Evolutionary conservation across 2,329 filamentous ascomycete species (phyloP), one percentile per base, ranked within the genome.

Genomic region (Venturia aucupariae): DNA sequence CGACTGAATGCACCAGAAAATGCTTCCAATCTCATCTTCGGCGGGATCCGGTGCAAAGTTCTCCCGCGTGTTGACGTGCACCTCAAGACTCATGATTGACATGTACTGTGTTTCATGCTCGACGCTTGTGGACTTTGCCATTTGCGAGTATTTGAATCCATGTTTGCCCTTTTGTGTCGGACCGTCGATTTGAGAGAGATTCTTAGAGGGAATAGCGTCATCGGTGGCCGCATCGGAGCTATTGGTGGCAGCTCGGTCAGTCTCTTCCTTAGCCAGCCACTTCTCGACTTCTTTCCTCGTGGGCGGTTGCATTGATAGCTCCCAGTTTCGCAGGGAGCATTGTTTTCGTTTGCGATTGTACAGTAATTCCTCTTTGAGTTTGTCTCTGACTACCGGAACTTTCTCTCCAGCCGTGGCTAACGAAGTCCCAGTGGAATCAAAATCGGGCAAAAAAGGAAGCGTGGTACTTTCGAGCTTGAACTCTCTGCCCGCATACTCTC

Each of bases 21-120:
- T 83, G 71, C 89, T 92, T 67, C 89, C 84, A 2, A 99, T 84
- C 69, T 93, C 90, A 73, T 99, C 94, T 69, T 95, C 84, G 69
- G 93, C 90, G 0, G 94, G 94, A 71, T 99, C 92, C 0, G 94
- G 92, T 2, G 91, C 84, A 10, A 97, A 81, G 60, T 85, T 86
- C 7, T 86, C 90, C 64, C 93, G 84, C 4, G 89, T 94, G 69
- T 96, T 96, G 67, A 95, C 88, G 72, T 99, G 93, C 4, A 97
- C 78, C 73, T 99, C 94, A 7, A 99, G 76, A 68, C 92, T 95
- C 90, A 99, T 92, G 22, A 89, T 91, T 69, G 90, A 96, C 94
- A 99, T 97, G 73, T 96, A 96, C 69, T 94, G 90, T 2, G 86
- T 86, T 73, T 95, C 90, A 68, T 93, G 90, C 70, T 90, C 85